Conservation (phyloP, 2,329 filamentous ascomycete species). For the Colletotrichum chlorophyti region DNA sequence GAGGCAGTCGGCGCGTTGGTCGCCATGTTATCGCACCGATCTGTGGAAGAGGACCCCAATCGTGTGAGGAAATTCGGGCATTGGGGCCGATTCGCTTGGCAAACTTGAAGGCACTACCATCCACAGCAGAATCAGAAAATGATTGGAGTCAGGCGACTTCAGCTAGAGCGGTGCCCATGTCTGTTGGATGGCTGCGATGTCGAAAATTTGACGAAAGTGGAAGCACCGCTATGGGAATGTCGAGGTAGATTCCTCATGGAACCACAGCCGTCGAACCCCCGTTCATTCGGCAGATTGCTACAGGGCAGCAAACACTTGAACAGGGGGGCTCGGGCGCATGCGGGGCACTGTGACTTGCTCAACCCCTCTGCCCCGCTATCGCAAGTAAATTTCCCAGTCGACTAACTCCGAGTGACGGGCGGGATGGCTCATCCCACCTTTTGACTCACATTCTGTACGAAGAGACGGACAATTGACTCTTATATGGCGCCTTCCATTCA, state of each 20-base stretch:
- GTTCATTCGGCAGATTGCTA: background rate
- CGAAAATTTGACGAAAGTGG: background rate
- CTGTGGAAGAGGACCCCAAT: background rate
- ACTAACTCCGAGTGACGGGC: conserved; percentile 8
- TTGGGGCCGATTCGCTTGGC: background rate
- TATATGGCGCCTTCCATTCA: conserved; percentile 13
- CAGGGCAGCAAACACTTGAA: conserved; percentile 6
- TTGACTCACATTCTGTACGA: conserved; percentile 20
- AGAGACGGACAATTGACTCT: too few relatives aligned
- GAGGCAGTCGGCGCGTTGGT: conserved; percentile 5
- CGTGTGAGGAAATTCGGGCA: background rate
- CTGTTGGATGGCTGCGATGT: background rate
- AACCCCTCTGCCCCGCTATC: conserved; percentile 35
- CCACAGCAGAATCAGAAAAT: background rate
- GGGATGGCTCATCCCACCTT: background rate
- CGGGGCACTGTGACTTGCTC: conserved; percentile 13
- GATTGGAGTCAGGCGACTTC: background rate
- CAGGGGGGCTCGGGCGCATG: conserved; percentile 21
- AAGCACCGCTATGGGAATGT: background rate
- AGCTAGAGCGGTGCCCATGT: background rate
- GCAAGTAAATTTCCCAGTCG: conserved; percentile 28
- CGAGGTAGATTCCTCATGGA: conserved; percentile 8
- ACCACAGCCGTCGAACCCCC: conserved; percentile 3
- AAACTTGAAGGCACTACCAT: background rate
- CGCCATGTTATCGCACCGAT: conserved; percentile 14